These are phyloP conservation scores for Plasmodium cynomolgi DNA, from an alignment of 169 alveolate genomes.

Conservation along the genomic window DNA sequence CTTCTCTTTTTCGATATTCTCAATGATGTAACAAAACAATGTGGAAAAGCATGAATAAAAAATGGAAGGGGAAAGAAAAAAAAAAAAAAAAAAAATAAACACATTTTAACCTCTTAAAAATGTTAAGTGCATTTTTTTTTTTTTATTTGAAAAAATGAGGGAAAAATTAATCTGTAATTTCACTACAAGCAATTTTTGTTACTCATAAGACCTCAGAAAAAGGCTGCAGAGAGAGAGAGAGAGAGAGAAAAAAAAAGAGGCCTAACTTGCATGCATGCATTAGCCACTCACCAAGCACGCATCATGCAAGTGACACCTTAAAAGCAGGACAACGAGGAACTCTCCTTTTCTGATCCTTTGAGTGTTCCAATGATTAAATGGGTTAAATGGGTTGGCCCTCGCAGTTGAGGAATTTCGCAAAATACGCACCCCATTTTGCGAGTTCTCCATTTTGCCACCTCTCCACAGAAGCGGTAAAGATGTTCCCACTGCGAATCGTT, in stretches of 20 bases:
- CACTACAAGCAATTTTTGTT: not conserved
- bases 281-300: not conserved
- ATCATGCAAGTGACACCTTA: not conserved
- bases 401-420: not conserved
- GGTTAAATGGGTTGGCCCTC: not conserved
- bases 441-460: not conserved
- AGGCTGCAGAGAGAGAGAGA: not conserved
- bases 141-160: constrained; percentile 1
- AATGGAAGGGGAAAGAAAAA: not conserved
- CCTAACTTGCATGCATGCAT: constrained; percentile 59
- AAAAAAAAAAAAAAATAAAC: not conserved
- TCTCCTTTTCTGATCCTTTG: not conserved
- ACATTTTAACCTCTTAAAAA: not conserved
- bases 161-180: not conserved
- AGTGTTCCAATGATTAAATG: constrained; percentile 5
- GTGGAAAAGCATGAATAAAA: constrained; percentile 5
- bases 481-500: not conserved
- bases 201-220: not conserved
- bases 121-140: not conserved
- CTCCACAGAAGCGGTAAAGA: not conserved
- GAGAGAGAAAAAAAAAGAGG: not conserved
- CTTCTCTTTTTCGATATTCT: constrained; percentile 12
- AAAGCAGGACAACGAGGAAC: not conserved
- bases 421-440: not conserved
- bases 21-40: not conserved